phyloP scores from a whole-genome alignment of 768 basidiomycete species.

The Tulasnella sp. region DNA sequence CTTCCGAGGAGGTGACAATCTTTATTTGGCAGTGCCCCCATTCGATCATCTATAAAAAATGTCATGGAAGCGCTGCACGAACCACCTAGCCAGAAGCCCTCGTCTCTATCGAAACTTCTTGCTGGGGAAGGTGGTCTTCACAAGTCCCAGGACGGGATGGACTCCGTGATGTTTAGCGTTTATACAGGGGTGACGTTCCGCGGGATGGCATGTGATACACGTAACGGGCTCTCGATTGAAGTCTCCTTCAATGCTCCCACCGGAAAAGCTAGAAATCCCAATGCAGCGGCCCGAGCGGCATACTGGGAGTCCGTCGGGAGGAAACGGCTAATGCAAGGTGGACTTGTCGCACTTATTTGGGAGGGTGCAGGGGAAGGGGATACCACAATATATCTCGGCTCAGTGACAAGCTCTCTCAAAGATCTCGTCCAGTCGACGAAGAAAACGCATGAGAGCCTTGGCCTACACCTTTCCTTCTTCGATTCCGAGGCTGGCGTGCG shows the following conservation, averaged over 20 bases:
- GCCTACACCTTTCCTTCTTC: constrained; percentile 49
- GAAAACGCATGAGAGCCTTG: constrained; percentile 27
- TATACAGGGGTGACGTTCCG: constrained; percentile 18
- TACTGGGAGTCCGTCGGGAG: constrained; percentile 55
- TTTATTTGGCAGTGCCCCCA: constrained; percentile 35
- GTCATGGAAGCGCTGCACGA: constrained; percentile 36
- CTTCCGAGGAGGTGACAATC: no score
- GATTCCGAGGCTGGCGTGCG: constrained; percentile 44
- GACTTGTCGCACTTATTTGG: constrained; percentile 53
- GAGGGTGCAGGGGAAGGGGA: constrained; percentile 21
- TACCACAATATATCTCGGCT: constrained; percentile 40
- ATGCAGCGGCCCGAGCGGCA: constrained; percentile 31
- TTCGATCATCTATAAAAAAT: constrained; percentile 40
- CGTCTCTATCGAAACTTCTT: constrained; percentile 14
- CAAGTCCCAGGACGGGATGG: constrained; percentile 4
- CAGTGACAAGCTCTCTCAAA: constrained; percentile 32
- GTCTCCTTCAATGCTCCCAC: constrained; percentile 44
- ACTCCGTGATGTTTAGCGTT: constrained; percentile 20
- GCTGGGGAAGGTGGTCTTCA: constrained; percentile 21
- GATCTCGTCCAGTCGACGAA: constrained; percentile 40
- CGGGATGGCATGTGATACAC: constrained; percentile 14
- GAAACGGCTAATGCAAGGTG: constrained; percentile 49
- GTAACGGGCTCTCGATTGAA: constrained; percentile 39
- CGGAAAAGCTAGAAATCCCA: constrained; percentile 37
- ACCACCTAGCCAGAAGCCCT: neutral